Evolutionary conservation across 306 rosid species (phyloP).

Genomic region (Vigna nakashimae): DNA sequence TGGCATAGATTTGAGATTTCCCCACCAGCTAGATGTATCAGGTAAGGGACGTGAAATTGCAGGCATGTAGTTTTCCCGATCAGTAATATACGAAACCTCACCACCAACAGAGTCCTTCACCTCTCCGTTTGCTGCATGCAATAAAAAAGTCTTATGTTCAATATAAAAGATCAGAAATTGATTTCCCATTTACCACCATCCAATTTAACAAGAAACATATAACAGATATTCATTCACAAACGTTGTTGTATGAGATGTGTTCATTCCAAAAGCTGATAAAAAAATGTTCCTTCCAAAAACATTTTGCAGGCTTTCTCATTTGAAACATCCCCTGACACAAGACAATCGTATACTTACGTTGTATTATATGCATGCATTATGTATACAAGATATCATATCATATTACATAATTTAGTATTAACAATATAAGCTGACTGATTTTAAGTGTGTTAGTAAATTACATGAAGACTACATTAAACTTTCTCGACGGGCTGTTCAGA

Average conservation of each 20-base stretch:
- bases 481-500: background rate
- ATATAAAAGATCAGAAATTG: constrained; percentile 25
- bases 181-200: constrained; percentile 20
- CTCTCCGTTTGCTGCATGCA: constrained; percentile 54
- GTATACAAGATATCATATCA: background rate
- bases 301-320: background rate
- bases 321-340: no score
- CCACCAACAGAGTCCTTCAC: constrained; percentile 48
- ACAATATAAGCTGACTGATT: background rate
- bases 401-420: background rate
- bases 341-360: background rate
- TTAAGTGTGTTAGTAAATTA: background rate
- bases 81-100: constrained; percentile 6
- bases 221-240: background rate
- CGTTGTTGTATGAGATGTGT: background rate
- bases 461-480: constrained; percentile 1
- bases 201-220: constrained; percentile 7
- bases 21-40: constrained; percentile 54
- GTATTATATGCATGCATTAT: background rate
- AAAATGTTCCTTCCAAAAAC: background rate
- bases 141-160: background rate
- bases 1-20: constrained; percentile 46
- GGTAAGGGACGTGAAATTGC: constrained; percentile 41
- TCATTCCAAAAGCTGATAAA: background rate
- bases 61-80: constrained; percentile 49